Conservation (phyloP, 2,329 filamentous ascomycete species). For the Fusarium concolor region DNA sequence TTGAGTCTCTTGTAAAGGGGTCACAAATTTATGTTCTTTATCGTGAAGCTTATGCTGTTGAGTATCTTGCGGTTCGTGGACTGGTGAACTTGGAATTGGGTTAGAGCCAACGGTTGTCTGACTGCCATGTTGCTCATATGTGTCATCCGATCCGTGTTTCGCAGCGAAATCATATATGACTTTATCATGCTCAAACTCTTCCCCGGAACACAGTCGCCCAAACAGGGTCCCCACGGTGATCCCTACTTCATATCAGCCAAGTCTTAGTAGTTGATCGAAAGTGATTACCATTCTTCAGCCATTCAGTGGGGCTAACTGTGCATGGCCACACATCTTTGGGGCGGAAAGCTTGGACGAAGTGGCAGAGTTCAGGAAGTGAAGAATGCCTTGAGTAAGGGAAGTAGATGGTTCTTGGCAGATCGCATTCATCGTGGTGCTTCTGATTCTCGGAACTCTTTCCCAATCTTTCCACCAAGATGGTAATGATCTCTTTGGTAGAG, state of each 20-base stretch:
- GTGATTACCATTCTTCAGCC: constrained; percentile 64
- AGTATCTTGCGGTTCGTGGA: not conserved
- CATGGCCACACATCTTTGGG: constrained; percentile 87
- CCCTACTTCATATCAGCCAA: constrained; percentile 43
- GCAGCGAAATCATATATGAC: constrained; percentile 60
- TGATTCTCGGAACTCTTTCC: not conserved
- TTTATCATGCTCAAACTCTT: constrained; percentile 72
- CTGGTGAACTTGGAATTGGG: constrained; percentile 11
- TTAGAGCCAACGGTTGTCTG: constrained; percentile 31
- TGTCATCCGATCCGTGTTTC: not conserved
- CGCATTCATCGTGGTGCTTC: not conserved
- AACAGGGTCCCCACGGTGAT: constrained; percentile 78
- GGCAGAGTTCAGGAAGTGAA: constrained; percentile 82
- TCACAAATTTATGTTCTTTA: not conserved
- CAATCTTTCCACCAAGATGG: constrained; percentile 28
- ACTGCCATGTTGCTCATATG: constrained; percentile 15
- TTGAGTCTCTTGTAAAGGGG: constrained; percentile 23
- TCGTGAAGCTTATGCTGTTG: not conserved
- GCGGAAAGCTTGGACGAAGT: constrained; percentile 73
- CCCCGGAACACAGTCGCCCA: constrained; percentile 72
- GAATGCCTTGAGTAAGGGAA: constrained; percentile 95
- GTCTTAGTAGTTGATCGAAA: too few species aligned
- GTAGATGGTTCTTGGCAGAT: constrained; percentile 58
- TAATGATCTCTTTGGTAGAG: constrained; percentile 23
- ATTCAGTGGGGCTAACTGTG: constrained; percentile 73